Evolutionary conservation across 2,329 filamentous ascomycete species (phyloP).

Genomic region (Nannizzia gypsea): DNA sequence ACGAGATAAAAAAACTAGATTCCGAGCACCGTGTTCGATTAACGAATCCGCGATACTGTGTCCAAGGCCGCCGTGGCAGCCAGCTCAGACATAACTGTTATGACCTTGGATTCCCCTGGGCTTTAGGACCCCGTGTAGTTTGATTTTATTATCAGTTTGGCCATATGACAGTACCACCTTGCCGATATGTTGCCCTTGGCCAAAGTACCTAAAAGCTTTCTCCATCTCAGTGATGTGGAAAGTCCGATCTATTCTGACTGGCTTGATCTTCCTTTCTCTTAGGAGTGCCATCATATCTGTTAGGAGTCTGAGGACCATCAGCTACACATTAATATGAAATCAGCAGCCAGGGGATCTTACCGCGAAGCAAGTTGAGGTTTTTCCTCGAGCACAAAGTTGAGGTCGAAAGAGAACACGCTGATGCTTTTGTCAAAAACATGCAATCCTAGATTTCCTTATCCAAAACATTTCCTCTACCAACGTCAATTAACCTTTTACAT

Average conservation of each 20-base stretch:
- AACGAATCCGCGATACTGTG: constrained; percentile 18
- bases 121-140: neutral
- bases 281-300: neutral
- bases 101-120: neutral
- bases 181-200: neutral
- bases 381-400: neutral
- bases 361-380: neutral
- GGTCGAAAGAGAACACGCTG: neutral
- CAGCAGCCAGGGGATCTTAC: neutral
- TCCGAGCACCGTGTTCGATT: constrained; percentile 17
- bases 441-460: neutral
- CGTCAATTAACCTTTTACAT: neutral
- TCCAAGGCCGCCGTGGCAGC: constrained; percentile 19
- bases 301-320: neutral
- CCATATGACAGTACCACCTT: neutral
- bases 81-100: constrained; percentile 17
- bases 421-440: neutral
- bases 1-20: constrained; percentile 22
- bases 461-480: neutral
- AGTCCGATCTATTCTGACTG: neutral
- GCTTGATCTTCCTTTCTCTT: neutral
- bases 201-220: neutral
- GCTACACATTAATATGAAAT: neutral
- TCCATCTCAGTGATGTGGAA: neutral
- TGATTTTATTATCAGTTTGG: neutral